A percentile compares a stretch with the other conserved stretches of the same genome.
Evolutionary conservation across 257 asterid genomes (phyloP).

Genomic region (Solanum virginianum): DNA sequence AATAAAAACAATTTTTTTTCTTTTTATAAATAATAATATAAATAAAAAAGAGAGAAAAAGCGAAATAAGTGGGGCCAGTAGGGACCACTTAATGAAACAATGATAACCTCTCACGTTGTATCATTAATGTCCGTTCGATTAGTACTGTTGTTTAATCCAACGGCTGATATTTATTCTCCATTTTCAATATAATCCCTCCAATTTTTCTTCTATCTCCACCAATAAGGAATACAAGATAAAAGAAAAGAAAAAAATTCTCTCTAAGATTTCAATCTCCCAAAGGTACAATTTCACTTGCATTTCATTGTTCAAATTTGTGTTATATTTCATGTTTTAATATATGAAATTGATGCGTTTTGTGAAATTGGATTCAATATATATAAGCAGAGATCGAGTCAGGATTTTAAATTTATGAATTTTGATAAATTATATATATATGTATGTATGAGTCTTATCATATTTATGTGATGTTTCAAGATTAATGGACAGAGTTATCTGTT

Average conservation of each 20-base stretch:
- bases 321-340: neutral
- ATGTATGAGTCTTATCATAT: too few species aligned
- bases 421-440: neutral
- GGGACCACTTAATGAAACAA: neutral
- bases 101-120: constrained; percentile 7
- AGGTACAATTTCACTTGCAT: neutral
- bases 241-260: neutral
- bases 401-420: neutral
- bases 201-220: neutral
- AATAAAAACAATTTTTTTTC: neutral
- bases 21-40: neutral
- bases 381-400: neutral
- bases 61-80: neutral
- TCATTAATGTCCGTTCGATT: constrained; percentile 11
- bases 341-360: neutral
- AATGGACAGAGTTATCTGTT: neutral
- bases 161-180: constrained; percentile 2
- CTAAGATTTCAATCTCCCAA: neutral
- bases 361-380: neutral
- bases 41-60: neutral
- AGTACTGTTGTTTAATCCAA: constrained; percentile 4
- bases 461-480: too few species aligned
- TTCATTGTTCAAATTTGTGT: neutral
- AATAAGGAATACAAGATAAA: neutral
- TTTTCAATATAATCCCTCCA: constrained; percentile 11